phyloP scores from a whole-genome alignment of 768 basidiomycete genomes.

The Chalciporus sphaerocephalus region DNA sequence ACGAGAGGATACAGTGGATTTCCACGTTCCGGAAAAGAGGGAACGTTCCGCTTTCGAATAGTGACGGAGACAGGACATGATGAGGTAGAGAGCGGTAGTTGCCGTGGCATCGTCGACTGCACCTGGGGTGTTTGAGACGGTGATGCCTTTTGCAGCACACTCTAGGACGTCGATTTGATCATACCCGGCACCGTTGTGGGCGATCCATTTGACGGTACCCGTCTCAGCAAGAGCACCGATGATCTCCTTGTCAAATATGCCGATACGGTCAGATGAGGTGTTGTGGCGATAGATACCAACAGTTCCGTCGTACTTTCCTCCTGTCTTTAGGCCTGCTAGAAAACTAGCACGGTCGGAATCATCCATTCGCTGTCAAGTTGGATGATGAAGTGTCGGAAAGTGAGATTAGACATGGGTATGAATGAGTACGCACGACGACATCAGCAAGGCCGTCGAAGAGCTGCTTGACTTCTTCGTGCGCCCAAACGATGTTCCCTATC shows the following conservation, averaged over 20 bases:
- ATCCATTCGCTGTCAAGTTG: conserved; percentile 47
- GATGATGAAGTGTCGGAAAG: neutral
- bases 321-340: conserved; percentile 54
- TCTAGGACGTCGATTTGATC: conserved; percentile 79
- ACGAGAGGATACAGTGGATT: conserved; percentile 43
- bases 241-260: conserved; percentile 76
- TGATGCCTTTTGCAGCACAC: conserved; percentile 65
- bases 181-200: conserved; percentile 91
- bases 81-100: conserved; percentile 78
- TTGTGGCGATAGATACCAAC: conserved; percentile 81
- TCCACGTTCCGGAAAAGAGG: conserved; percentile 55
- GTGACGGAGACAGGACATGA: conserved; percentile 74
- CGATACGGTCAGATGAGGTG: conserved; percentile 58
- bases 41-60: conserved; percentile 60
- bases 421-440: conserved; percentile 56
- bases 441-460: conserved; percentile 68
- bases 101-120: conserved; percentile 91
- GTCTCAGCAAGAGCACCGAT: conserved; percentile 56
- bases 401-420: neutral
- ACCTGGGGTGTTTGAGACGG: conserved; percentile 83
- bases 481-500: conserved; percentile 73
- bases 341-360: conserved; percentile 66
- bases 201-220: conserved; percentile 73
- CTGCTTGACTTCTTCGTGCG: conserved; percentile 64
- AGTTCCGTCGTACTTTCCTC: conserved; percentile 68